These are phyloP conservation scores for Leccinum disarticulatum DNA, from an alignment of 768 basidiomycete species.

Conservation along the genomic window DNA sequence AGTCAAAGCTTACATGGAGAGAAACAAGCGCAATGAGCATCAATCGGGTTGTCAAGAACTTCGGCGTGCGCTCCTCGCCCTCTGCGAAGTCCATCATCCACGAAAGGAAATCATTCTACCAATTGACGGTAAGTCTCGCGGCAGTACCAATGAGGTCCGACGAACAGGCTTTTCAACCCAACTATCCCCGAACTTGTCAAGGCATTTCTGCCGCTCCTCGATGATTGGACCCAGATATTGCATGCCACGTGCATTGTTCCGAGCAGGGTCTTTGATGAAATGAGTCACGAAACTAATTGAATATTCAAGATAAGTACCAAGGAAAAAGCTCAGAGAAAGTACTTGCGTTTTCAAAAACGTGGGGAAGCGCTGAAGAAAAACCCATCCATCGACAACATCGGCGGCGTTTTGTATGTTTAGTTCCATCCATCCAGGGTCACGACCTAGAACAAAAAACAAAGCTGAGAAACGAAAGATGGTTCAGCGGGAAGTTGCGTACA, in stretches of 20 bases:
- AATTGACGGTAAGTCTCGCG: background rate
- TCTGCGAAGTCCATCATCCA: background rate
- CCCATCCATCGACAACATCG: background rate
- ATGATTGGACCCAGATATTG: conserved; percentile 5
- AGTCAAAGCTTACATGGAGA: conserved; percentile 14
- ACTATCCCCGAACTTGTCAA: background rate
- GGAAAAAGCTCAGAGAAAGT: background rate
- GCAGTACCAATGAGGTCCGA: background rate
- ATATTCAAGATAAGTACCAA: background rate
- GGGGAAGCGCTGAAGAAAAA: background rate
- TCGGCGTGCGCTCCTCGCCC: background rate
- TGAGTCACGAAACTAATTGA: background rate
- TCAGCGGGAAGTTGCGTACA: background rate
- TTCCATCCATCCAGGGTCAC: conserved; percentile 1
- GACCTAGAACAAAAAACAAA: background rate
- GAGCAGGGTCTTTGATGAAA: background rate
- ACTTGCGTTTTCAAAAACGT: background rate
- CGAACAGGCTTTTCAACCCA: background rate
- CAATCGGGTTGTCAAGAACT: background rate
- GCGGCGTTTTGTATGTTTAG: background rate
- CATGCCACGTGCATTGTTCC: background rate
- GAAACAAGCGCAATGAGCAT: background rate
- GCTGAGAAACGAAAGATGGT: background rate
- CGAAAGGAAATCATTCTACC: background rate
- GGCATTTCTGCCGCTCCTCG: background rate